Base-by-base conservation (phyloP, 306 rosid genomes). In the Pyrus pyrifolia region DNA sequence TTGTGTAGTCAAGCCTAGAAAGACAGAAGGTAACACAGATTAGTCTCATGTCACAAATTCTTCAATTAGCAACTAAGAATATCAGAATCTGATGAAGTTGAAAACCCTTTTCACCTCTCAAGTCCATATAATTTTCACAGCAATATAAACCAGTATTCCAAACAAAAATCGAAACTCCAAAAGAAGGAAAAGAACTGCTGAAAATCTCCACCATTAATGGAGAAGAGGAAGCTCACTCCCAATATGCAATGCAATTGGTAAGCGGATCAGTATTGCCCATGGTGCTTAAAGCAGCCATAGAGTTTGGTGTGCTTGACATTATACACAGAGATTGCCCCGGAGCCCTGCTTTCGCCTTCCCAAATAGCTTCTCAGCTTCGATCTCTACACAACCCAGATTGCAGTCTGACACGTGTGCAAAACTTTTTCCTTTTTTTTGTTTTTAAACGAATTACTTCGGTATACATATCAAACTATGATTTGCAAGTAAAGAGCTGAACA, bases 231-330 rank as follows among this genome's bases (percentile, higher is more conserved):
- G 62, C 21, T 30, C 52, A 64, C 38, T 49, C 80, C 42, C 46
- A 67, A 18, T 69, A 78, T 61, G 80, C 79, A 12, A 68, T 74
- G 82, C 79, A 63, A 33, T 65, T 74, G 5, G 65, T 23, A 33
- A 82, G 70, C 25, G 58, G 80, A 33, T 74, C 82, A 23, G 38
- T 82, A 6, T 19, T 61, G 18, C 77, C 80, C 6, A 61, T 55
- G 67, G 78, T 64, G 25, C 31, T 78, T 22, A 82, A 82, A 82
- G 77, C 83, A 55, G 60, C 83, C 52, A 21, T 69, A 64, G 80
- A 82, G n/a, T 53, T 78, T 65, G 83, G 80, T 31, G 71, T 79
- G 55, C 52, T 83, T 17, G 80, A 75, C 74, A 83, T 78, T 38
- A 53, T 83, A 5, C 14, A 75, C 18, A 70, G 44, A 63, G 78